Evolutionary conservation across 2,329 filamentous ascomycete genomes (phyloP).

Genomic region (Trichocomaceae sp.): DNA sequence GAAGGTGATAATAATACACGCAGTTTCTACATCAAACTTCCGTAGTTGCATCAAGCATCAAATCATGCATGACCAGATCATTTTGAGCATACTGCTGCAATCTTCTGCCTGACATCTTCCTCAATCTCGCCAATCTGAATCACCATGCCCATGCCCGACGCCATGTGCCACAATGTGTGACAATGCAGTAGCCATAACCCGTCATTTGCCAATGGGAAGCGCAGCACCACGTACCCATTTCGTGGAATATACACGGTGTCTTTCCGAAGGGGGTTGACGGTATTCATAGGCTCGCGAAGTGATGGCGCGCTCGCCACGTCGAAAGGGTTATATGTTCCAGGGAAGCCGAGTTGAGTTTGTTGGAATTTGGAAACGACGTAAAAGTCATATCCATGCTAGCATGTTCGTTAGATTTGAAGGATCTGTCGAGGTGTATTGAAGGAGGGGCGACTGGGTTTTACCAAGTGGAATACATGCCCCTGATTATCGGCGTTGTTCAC

Average conservation of each 20-base stretch:
- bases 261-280: constrained; percentile 20
- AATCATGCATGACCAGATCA: too few relatives aligned
- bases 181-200: constrained; percentile 47
- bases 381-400: not conserved
- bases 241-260: constrained; percentile 52
- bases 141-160: constrained; percentile 40
- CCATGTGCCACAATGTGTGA: constrained; percentile 47
- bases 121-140: too few relatives aligned
- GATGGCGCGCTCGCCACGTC: not conserved
- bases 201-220: constrained; percentile 50
- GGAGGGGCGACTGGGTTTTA: not conserved
- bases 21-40: too few relatives aligned
- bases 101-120: too few relatives aligned
- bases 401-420: not conserved
- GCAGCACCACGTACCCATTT: constrained; percentile 49
- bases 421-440: not conserved
- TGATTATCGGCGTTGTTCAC: constrained; percentile 48
- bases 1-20: too few relatives aligned
- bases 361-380: not conserved
- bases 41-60: too few relatives aligned
- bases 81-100: too few relatives aligned
- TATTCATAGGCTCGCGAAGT: not conserved
- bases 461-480: constrained; percentile 32
- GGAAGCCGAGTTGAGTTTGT: not conserved
- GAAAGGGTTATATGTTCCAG: not conserved